Evolutionary conservation across 768 basidiomycete species (phyloP).

Genomic region (Austroboletus eburneus): DNA sequence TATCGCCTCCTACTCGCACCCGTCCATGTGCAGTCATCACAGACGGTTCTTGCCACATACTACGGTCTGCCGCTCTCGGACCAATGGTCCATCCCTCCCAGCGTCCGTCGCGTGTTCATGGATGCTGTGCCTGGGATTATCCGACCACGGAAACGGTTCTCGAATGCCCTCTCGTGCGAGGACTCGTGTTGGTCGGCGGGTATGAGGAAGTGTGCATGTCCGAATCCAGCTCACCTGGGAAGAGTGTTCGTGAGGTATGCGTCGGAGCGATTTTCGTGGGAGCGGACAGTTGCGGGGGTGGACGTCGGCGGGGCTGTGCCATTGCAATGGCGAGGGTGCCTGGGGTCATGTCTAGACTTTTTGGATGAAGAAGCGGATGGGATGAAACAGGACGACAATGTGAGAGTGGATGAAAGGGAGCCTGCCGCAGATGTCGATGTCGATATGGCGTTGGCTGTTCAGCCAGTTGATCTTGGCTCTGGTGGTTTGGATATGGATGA

Average conservation of each 20-base stretch:
- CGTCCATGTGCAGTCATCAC: conserved; percentile 1
- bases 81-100: conserved; percentile 22
- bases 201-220: conserved; percentile 41
- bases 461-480: conserved; percentile 16
- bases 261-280: conserved; percentile 68
- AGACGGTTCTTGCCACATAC: conserved; percentile 17
- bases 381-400: background rate
- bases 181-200: background rate
- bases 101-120: conserved; percentile 23
- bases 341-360: conserved; percentile 58
- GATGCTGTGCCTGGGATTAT: conserved; percentile 29
- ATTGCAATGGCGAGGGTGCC: conserved; percentile 66
- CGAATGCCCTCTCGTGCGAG: conserved; percentile 3
- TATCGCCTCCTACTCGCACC: conserved; percentile 36
- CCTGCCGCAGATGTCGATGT: background rate
- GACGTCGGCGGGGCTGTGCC: conserved; percentile 54
- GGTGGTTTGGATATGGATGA: conserved; percentile 21
- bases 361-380: conserved; percentile 30
- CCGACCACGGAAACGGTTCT: conserved; percentile 20
- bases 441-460: conserved; percentile 19
- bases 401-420: background rate
- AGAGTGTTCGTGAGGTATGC: conserved; percentile 50
- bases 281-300: conserved; percentile 46
- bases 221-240: conserved; percentile 32
- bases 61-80: conserved; percentile 32